Evolutionary conservation across 257 asterid genomes (phyloP).

Genomic region (Anisodus tanguticus): DNA sequence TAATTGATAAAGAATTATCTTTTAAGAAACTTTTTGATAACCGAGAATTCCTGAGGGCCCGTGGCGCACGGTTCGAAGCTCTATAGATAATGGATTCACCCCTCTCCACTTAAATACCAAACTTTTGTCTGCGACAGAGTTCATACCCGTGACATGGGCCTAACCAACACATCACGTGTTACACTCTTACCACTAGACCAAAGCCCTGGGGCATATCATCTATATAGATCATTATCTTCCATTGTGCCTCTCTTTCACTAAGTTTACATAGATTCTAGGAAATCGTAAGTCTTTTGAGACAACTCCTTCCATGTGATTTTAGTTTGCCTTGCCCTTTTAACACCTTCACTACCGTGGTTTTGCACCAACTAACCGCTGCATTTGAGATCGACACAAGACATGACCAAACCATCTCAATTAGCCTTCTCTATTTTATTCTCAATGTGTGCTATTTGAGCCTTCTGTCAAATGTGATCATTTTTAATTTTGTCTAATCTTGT

Average conservation of each 20-base stretch:
- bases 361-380: not conserved
- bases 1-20: too few species aligned
- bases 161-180: not conserved
- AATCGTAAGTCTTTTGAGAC: not conserved
- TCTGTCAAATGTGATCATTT: too few species aligned
- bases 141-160: not conserved
- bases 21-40: not conserved
- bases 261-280: not conserved
- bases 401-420: not conserved
- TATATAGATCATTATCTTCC: not conserved
- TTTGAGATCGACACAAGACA: not conserved
- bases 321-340: not conserved
- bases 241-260: not conserved
- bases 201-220: not conserved
- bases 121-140: not conserved
- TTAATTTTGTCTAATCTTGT: too few species aligned
- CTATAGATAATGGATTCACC: not conserved
- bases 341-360: constrained; percentile 5
- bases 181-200: not conserved
- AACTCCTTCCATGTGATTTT: constrained; percentile 14
- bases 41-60: not conserved
- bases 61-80: not conserved
- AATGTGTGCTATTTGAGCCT: not conserved
- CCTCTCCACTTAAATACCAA: not conserved
- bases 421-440: not conserved